Conservation (phyloP, 1,139 yeast genomes). For the Diutina ranongensis region DNA sequence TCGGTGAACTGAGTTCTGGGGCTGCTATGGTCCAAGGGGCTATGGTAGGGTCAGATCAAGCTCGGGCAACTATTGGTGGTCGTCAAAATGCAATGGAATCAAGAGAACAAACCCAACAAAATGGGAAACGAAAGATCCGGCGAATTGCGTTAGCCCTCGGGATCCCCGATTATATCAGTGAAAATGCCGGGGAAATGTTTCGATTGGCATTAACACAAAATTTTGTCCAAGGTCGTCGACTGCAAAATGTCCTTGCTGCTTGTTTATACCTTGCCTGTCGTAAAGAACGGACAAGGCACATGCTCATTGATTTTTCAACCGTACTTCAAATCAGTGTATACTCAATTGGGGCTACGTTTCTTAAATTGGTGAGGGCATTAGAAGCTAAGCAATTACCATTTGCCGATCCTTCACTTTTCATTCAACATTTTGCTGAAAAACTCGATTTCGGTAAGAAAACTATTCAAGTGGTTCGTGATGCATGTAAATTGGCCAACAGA, state of each 20-base stretch:
- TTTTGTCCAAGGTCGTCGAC: slow-evolving; percentile 90
- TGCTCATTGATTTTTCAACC: slow-evolving; percentile 91
- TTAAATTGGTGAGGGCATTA: slow-evolving; percentile 76
- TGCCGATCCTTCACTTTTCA: slow-evolving; percentile 89
- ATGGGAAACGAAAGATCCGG: slow-evolving; percentile 66
- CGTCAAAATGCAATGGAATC: slow-evolving; percentile 71
- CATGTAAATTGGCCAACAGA: slow-evolving; percentile 73
- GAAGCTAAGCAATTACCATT: slow-evolving; percentile 69
- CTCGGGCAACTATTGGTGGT: slow-evolving; percentile 49
- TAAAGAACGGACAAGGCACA: slow-evolving; percentile 80
- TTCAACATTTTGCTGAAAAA: slow-evolving; percentile 86
- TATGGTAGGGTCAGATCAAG: slow-evolving; percentile 81
- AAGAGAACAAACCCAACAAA: slow-evolving; percentile 75
- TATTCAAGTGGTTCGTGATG: slow-evolving; percentile 74
- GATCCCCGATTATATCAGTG: slow-evolving; percentile 77
- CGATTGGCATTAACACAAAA: slow-evolving; percentile 73
- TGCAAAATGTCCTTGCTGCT: slow-evolving; percentile 91
- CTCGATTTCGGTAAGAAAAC: slow-evolving; percentile 65
- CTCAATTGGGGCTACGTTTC: slow-evolving; percentile 89
- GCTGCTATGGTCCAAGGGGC: slow-evolving; percentile 96
- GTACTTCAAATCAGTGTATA: slow-evolving; percentile 83
- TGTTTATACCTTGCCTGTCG: slow-evolving; percentile 93
- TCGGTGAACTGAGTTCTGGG: slow-evolving; percentile 85
- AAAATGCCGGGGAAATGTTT: slow-evolving; percentile 84
- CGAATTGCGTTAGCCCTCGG: slow-evolving; percentile 69